Conservation (phyloP, 345 rosid genomes). For the Geranium brycei region DNA sequence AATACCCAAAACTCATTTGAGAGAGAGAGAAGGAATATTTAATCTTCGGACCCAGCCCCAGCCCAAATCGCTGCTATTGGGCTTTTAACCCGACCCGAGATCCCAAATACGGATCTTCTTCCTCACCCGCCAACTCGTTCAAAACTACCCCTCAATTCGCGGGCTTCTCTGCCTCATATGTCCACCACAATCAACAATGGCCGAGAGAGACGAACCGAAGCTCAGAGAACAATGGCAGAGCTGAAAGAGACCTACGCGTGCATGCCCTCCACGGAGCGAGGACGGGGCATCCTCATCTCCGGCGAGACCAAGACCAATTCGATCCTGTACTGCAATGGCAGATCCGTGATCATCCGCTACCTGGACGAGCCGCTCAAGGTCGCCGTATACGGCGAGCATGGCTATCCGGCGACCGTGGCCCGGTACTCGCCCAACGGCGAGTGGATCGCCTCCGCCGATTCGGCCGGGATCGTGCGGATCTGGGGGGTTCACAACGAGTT, state of each 20-base stretch:
- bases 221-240: constrained; percentile 18
- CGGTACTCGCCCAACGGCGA: constrained; percentile 94
- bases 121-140: not conserved
- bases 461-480: constrained; percentile 75
- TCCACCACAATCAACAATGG: not conserved
- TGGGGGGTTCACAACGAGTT: constrained; percentile 82
- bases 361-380: constrained; percentile 70
- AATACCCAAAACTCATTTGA: too few relatives aligned
- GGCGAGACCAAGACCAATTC: constrained; percentile 59
- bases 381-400: constrained; percentile 81
- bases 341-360: constrained; percentile 77
- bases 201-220: not conserved
- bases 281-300: constrained; percentile 76
- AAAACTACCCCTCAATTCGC: not conserved
- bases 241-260: constrained; percentile 74
- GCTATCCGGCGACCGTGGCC: constrained; percentile 84
- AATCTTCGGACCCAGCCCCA: too few relatives aligned
- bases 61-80: too few relatives aligned
- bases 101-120: not conserved
- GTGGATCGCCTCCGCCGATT: constrained; percentile 97
- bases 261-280: constrained; percentile 84
- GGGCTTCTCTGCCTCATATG: not conserved
- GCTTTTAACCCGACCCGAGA: not conserved
- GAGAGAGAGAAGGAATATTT: too few relatives aligned
- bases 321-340: constrained; percentile 70